phyloP scores from a whole-genome alignment of 163 green algal genomes.

The Coccomyxa subellipsoidea region DNA sequence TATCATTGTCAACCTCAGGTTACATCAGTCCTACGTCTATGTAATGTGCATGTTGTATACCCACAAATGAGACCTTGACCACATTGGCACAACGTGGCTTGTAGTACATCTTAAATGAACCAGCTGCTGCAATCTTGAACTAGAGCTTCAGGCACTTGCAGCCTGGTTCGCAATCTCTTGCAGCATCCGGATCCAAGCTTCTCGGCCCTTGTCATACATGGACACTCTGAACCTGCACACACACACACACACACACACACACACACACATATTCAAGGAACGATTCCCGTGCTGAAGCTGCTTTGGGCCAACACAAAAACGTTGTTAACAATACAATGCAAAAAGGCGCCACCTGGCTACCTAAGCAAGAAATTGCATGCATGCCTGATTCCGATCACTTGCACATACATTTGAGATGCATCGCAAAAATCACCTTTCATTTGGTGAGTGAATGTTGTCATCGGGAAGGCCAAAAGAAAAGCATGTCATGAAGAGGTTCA shows the following conservation, averaged over 20 bases:
- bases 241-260: neutral
- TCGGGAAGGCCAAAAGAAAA: constrained; percentile 38
- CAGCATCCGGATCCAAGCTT: constrained; percentile 5
- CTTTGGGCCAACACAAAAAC: no score
- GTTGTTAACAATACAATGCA: no score
- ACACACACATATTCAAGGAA: no score
- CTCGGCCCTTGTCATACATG: constrained; percentile 6
- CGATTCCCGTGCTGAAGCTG: no score
- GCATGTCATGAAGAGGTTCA: constrained; percentile 22
- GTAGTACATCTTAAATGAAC: no score
- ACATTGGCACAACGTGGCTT: no score
- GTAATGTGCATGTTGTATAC: no score
- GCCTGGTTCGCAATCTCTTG: neutral
- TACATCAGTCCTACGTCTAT: no score
- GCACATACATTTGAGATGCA: neutral
- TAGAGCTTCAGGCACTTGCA: neutral
- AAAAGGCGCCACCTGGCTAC: no score
- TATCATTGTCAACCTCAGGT: no score
- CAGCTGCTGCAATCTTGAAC: neutral
- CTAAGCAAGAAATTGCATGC: no score
- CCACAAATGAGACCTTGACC: no score
- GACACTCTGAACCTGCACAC: neutral
- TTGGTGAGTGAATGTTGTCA: constrained; percentile 31
- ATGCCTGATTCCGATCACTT: neutral
- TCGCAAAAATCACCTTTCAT: constrained; percentile 23